Evolutionary conservation across 2,329 filamentous ascomycete species (phyloP), one percentile per base, ranked within the genome.

Genomic region (Myriosclerotinia scirpicola): DNA sequence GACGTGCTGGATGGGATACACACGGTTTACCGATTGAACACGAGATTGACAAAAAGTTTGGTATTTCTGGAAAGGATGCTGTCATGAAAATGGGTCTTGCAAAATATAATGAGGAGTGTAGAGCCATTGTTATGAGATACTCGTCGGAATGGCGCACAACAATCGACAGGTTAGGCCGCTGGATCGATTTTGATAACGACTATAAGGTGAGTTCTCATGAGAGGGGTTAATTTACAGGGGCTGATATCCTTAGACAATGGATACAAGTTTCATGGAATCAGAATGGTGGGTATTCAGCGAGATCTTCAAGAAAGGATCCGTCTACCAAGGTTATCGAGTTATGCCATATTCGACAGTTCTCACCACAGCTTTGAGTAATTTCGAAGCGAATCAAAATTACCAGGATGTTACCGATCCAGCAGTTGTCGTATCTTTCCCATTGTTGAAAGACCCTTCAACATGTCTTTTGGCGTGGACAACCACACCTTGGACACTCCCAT

Each of bases 101-200:
- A 71, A 90, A 90, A 75, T 98, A 97, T 82, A 98, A 98, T 77
- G 89, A 86, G 69, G 91, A 97, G 80, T 98, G 94, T 78, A 86
- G 90, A 69, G 88, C 92, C 69, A 97, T 97, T 77, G 94, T 97
- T 72, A 96, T 97, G 92, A 87, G 91, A 74, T 97, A 90, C 77
- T 87, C 92, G 14, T 79, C 83, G 20, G 94, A 97, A 78, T 98
- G 94, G 94, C 87, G 92, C 74, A 81, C 87, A 70, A 96, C 92
- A 36, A 90, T 97, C 73, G 92, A 96, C 76, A 84, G 94, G 69
- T 80, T 98, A 52, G 94, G 94, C 66, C 89, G 94, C 67, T 98
- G 94, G 94, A 95, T 97, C 74, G 94, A 97, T 79, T 97, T 98
- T 73, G 94, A 98, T 79, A 95, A 96, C 74, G 92, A 97, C 78